These are phyloP conservation scores for Quercus berberidifolia DNA, from an alignment of 306 rosid genomes.

Conservation along the genomic window DNA sequence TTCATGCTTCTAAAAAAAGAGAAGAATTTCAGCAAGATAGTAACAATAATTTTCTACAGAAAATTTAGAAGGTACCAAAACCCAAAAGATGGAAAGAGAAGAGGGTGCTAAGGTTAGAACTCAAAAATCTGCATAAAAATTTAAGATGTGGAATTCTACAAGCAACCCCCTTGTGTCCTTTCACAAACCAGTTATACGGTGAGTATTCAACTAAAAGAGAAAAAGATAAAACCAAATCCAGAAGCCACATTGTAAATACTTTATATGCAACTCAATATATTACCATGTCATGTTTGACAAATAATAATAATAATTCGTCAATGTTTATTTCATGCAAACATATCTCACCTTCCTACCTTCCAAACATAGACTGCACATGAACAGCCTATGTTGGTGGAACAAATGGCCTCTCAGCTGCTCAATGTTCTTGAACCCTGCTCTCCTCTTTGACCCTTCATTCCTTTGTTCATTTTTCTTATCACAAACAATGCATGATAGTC, in stretches of 20 bases:
- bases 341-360: slow-evolving; percentile 20
- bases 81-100: background rate
- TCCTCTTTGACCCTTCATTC: background rate
- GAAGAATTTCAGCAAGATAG: background rate
- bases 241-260: background rate
- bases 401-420: slow-evolving; percentile 8
- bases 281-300: background rate
- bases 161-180: background rate
- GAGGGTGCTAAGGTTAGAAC: background rate
- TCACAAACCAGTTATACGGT: background rate
- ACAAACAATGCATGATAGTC: slow-evolving; percentile 25
- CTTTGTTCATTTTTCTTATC: background rate
- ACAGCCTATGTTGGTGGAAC: background rate
- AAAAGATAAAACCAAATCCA: background rate
- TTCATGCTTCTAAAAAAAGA: background rate
- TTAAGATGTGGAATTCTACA: background rate
- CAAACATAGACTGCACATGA: slow-evolving; percentile 17
- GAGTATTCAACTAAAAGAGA: background rate
- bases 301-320: no score
- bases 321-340: background rate
- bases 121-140: background rate
- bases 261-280: background rate
- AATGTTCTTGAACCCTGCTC: slow-evolving; percentile 4
- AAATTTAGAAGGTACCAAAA: background rate
- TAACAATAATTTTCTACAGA: background rate